These are phyloP conservation scores for Lyophyllum atratum DNA, from an alignment of 768 basidiomycete species.

Conservation along the genomic window DNA sequence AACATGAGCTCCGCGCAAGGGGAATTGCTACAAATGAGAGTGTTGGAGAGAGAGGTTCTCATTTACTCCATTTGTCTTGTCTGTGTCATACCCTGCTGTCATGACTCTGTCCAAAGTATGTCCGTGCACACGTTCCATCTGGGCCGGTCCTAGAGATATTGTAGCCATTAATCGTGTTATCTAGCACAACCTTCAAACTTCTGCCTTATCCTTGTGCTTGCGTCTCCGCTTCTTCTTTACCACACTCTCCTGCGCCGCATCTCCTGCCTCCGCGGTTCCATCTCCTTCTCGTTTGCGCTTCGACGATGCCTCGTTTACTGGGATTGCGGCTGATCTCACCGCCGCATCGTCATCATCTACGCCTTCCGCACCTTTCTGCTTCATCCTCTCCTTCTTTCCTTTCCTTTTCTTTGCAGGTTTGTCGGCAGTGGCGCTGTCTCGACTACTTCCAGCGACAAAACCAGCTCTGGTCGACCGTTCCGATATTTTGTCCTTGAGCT, in stretches of 20 bases:
- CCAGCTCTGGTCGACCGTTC: conserved; percentile 35
- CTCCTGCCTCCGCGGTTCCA: conserved; percentile 45
- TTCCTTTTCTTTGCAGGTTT: conserved; percentile 58
- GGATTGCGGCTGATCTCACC: conserved; percentile 12
- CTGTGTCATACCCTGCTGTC: neutral
- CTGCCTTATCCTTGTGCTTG: conserved; percentile 23
- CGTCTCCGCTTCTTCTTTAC: conserved; percentile 34
- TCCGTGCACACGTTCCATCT: no score
- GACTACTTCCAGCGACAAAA: conserved; percentile 21
- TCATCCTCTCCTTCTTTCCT: conserved; percentile 71
- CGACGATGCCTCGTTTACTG: neutral
- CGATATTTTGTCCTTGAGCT: conserved; percentile 66
- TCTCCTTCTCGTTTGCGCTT: conserved; percentile 20
- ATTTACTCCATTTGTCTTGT: neutral
- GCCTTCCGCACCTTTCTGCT: conserved; percentile 36
- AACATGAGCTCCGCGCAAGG: neutral
- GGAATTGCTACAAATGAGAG: neutral
- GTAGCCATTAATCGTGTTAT: no score
- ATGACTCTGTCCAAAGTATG: no score
- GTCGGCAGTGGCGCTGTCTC: conserved; percentile 14
- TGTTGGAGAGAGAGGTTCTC: neutral
- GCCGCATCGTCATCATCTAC: conserved; percentile 21
- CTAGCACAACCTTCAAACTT: neutral
- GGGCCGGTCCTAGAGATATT: no score
- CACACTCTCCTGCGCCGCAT: conserved; percentile 34